Conservation (phyloP, 2,329 filamentous ascomycete genomes). For the Paraphaeosphaeria minitans region DNA sequence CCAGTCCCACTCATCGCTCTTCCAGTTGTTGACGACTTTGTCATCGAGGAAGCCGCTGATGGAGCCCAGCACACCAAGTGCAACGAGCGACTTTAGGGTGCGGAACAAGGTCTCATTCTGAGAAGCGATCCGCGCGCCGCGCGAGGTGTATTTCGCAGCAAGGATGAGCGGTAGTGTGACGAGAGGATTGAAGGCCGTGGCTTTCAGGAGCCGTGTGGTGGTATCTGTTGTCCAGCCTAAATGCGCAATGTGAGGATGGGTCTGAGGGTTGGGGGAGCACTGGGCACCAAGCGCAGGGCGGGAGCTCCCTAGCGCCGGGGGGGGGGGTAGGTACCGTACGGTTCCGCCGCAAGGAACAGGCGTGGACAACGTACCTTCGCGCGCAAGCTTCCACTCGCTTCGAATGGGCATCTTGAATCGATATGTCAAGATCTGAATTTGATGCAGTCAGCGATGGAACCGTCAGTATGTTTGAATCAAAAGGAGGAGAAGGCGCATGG, state of each 20-base stretch:
- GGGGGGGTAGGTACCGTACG: no score
- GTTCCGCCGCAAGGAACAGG: background rate
- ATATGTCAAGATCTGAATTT: no score
- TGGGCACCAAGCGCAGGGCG: background rate
- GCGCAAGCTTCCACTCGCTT: conserved; percentile 45
- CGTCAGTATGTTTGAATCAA: background rate
- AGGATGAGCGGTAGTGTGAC: conserved; percentile 68
- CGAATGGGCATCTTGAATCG: conserved; percentile 41
- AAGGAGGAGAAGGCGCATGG: background rate
- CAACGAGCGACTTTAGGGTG: conserved; percentile 60
- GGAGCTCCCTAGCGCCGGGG: background rate
- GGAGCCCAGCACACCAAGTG: conserved; percentile 57
- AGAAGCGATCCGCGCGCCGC: conserved; percentile 61
- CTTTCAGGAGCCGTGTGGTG: conserved; percentile 61
- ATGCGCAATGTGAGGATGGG: background rate
- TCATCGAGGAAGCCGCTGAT: conserved; percentile 60
- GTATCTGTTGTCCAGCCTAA: conserved; percentile 58
- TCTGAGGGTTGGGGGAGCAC: background rate
- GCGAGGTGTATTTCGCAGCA: conserved; percentile 66
- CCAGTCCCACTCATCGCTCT: conserved; percentile 66
- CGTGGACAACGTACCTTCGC: conserved; percentile 41
- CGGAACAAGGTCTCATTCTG: conserved; percentile 57
- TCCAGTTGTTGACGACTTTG: conserved; percentile 58
- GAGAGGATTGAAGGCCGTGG: conserved; percentile 67
- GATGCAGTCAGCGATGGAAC: no score